Base-by-base conservation (phyloP, 345 rosid species). In the Citrus glauca region DNA sequence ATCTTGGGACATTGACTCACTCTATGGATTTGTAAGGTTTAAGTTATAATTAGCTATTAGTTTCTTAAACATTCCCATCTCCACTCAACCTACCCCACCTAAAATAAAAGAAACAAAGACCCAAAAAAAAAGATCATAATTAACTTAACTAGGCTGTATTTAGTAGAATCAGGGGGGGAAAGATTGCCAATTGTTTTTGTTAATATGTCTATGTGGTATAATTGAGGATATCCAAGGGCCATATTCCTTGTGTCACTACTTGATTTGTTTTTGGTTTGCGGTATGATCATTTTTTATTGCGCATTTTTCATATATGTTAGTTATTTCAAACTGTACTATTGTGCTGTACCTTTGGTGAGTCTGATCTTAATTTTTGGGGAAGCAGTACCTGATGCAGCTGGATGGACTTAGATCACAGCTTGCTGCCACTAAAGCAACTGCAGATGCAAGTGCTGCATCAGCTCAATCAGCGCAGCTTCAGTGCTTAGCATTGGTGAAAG, bases 401-500 rank as follows among this genome's bases (percentile, higher is more conserved):
- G 91, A 88, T 80, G 90, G 75, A 73, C 87, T 92, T 45, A 87
- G 86, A 85, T 87, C 87, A 32, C 93, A 93, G 82, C 86, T 96
- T 76, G 85, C 82, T 73, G 84, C 82, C 70, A 84, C 97, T 64
- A 87, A 85, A 73, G 91, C 90, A 66, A 90, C 92, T n/a, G 96
- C 97, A 27, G 92, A 92, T 77, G 89, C 86, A 78, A 93, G 93
- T 82, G 93, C 91, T 67, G 82, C 89, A 71, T 92, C 97, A 4
- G 97, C 99, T n/a, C 89, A 90, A 77, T 85, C 94, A 37, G 92
- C 90, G 1, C 90, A 92, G 84, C 86, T 91, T 76, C 97, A 89
- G 65, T 93, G 97, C 69, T 78, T 79, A 30, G 74, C 84, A 9
- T 84, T 92, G 75, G 20, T 88, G 24, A 87, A 87, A 77, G 96